Evolutionary conservation across 257 asterid genomes (phyloP).

Genomic region (Forsythia viridissima): DNA sequence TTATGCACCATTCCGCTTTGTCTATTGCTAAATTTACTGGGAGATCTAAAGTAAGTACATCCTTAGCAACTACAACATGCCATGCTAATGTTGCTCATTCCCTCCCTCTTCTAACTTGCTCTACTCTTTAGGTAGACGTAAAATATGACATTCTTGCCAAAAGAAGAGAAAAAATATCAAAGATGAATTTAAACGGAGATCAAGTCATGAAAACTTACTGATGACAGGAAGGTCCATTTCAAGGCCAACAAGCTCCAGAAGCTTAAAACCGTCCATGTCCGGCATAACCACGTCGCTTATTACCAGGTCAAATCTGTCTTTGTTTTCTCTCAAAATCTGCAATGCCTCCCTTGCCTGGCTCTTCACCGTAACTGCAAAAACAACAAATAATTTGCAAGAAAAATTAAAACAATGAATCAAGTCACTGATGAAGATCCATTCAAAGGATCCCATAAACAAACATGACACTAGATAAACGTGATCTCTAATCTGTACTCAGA

Average conservation of each 20-base stretch:
- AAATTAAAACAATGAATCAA: background rate
- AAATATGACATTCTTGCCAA: background rate
- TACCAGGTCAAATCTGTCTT: slow-evolving; percentile 69
- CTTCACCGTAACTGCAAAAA: slow-evolving; percentile 57
- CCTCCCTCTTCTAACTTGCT: background rate
- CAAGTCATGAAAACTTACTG: slow-evolving; percentile 44
- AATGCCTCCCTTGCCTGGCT: slow-evolving; percentile 70
- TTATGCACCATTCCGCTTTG: background rate
- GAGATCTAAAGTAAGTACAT: background rate
- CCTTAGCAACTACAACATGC: background rate
- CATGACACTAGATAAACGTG: background rate
- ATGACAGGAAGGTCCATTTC: slow-evolving; percentile 91
- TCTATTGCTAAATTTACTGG: background rate
- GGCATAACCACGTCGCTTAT: slow-evolving; percentile 95
- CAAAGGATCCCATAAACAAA: slow-evolving; percentile 5
- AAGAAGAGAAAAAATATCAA: slow-evolving; percentile 12
- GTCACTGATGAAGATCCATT: background rate
- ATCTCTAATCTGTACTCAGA: background rate
- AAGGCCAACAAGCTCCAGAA: slow-evolving; percentile 83
- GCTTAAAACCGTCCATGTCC: slow-evolving; percentile 91
- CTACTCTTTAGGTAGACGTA: background rate
- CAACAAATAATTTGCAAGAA: slow-evolving; percentile 21
- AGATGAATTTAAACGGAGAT: background rate
- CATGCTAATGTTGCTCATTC: background rate
- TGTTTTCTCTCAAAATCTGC: slow-evolving; percentile 72